phyloP scores from a whole-genome alignment of 2,329 filamentous ascomycete species.

The Botrytis elliptica region DNA sequence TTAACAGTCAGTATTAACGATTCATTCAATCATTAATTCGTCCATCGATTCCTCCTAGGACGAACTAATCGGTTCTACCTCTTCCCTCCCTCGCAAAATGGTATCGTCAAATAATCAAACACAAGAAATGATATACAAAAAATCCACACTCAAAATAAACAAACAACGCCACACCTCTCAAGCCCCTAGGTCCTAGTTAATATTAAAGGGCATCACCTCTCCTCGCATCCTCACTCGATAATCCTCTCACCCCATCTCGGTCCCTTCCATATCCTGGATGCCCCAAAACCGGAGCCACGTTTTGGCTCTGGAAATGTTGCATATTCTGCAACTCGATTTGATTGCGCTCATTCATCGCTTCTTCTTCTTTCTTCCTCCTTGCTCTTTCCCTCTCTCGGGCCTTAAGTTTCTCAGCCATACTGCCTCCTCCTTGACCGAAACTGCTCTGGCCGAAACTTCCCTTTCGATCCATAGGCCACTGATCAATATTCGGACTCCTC shows the following conservation, averaged over 20 bases:
- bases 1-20: background rate
- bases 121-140: background rate
- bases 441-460: slow-evolving; percentile 26
- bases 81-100: background rate
- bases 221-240: slow-evolving; percentile 31
- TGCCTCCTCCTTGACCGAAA: slow-evolving; percentile 18
- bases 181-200: background rate
- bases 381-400: slow-evolving; percentile 14
- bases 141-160: background rate
- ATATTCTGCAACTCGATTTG: slow-evolving; percentile 33
- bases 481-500: slow-evolving; percentile 21
- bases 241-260: background rate
- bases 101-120: slow-evolving; percentile 1
- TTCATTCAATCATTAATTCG: background rate
- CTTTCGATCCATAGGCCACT: slow-evolving; percentile 31
- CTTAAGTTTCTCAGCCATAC: slow-evolving; percentile 17
- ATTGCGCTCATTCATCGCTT: slow-evolving; percentile 24
- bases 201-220: slow-evolving; percentile 27
- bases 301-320: slow-evolving; percentile 31
- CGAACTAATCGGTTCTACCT: background rate
- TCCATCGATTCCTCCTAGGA: background rate
- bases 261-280: slow-evolving; percentile 34
- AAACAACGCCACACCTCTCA: too few species aligned
- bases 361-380: slow-evolving; percentile 25
- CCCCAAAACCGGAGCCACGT: slow-evolving; percentile 32